These are phyloP conservation scores for Hemileccinum rubropunctum DNA, from an alignment of 768 basidiomycete genomes.

Conservation along the genomic window DNA sequence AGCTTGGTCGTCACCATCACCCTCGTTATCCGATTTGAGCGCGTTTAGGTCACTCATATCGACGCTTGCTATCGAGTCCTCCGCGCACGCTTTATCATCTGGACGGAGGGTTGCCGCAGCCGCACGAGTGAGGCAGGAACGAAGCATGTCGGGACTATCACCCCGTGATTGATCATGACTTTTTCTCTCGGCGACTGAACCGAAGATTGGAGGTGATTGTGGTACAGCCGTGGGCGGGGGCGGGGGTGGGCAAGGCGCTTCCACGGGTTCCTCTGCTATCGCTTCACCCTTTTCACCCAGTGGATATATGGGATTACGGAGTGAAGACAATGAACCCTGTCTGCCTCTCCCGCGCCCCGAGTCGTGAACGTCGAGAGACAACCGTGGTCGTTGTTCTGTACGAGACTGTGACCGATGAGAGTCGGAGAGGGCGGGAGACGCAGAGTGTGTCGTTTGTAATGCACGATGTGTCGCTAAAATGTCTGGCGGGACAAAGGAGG, in stretches of 20 bases:
- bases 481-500: slow-evolving; percentile 53
- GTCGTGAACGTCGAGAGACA: slow-evolving; percentile 13
- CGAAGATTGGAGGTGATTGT: slow-evolving; percentile 3
- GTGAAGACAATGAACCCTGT: slow-evolving; percentile 29
- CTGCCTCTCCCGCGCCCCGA: slow-evolving; percentile 18
- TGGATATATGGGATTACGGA: slow-evolving; percentile 22
- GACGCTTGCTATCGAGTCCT: slow-evolving; percentile 29
- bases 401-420: slow-evolving; percentile 18
- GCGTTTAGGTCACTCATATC: slow-evolving; percentile 33
- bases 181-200: slow-evolving; percentile 7
- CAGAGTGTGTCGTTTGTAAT: slow-evolving; percentile 21
- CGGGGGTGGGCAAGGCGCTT: not conserved
- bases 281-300: slow-evolving; percentile 5
- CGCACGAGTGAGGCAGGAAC: slow-evolving; percentile 16
- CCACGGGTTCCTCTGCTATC: slow-evolving; percentile 20
- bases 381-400: slow-evolving; percentile 14
- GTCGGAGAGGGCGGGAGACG: slow-evolving; percentile 25
- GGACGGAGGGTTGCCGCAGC: slow-evolving; percentile 1
- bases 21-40: slow-evolving; percentile 28
- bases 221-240: not conserved
- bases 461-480: slow-evolving; percentile 40
- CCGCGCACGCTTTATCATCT: slow-evolving; percentile 1
- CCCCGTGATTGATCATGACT: slow-evolving; percentile 8
- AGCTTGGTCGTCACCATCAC: slow-evolving; percentile 23
- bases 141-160: slow-evolving; percentile 23